Evolutionary conservation across 345 rosid genomes (phyloP).

Genomic region (Eutrema japonicum): DNA sequence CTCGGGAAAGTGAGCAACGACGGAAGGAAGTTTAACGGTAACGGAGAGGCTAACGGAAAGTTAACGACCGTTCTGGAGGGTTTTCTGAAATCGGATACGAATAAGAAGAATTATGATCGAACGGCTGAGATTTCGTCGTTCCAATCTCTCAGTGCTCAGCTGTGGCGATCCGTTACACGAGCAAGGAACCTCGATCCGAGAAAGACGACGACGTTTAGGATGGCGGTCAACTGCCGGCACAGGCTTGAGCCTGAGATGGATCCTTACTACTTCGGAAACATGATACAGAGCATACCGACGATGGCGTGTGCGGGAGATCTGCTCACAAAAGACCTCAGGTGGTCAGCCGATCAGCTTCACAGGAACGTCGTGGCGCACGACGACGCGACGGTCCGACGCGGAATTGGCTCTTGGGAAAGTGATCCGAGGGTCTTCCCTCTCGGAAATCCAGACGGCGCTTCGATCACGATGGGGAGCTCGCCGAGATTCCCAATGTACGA

Average conservation of each 20-base stretch:
- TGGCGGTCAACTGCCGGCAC: slow-evolving; percentile 97
- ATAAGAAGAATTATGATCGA: slow-evolving; percentile 33
- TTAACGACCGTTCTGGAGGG: slow-evolving; percentile 25
- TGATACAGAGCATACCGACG: slow-evolving; percentile 95
- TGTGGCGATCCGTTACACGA: slow-evolving; percentile 87
- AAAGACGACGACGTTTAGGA: slow-evolving; percentile 81
- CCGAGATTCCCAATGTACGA: slow-evolving; percentile 97
- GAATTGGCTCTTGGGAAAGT: slow-evolving; percentile 75
- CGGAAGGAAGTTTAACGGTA: slow-evolving; percentile 52
- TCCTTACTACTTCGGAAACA: slow-evolving; percentile 86
- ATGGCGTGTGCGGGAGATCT: slow-evolving; percentile 57
- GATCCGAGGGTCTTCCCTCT: slow-evolving; percentile 85
- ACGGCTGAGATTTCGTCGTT: slow-evolving; percentile 84
- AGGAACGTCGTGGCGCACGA: slow-evolving; percentile 79
- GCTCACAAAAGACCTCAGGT: slow-evolving; percentile 60
- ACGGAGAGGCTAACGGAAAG: slow-evolving; percentile 53
- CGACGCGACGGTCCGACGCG: slow-evolving; percentile 65
- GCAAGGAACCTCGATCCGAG: slow-evolving; percentile 62
- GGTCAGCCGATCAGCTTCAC: slow-evolving; percentile 71
- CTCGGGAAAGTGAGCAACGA: slow-evolving; percentile 61
- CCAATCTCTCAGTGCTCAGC: slow-evolving; percentile 83
- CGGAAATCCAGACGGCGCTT: slow-evolving; percentile 93
- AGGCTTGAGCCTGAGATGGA: slow-evolving; percentile 74
- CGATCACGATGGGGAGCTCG: slow-evolving; percentile 97
- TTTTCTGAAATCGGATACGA: slow-evolving; percentile 26